Evolutionary conservation across 2,329 filamentous ascomycete genomes (phyloP), one percentile per base, ranked within the genome.

Genomic region (Diaporthe eres): DNA sequence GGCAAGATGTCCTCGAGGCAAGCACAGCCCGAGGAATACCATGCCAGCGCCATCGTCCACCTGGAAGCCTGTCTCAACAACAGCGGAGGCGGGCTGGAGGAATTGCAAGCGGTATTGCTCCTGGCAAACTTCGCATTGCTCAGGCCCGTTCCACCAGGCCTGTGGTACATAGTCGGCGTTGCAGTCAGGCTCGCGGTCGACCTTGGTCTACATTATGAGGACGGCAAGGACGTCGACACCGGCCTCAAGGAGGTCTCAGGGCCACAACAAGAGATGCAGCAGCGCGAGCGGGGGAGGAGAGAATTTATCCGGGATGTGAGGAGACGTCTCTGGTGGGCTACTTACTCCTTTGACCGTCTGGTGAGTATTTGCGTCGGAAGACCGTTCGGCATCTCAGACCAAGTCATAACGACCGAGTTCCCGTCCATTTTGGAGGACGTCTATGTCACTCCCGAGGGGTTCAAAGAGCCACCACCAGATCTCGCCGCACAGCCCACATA

Each of bases 141-240:
- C 77, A 90, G 96, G 73, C 97, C 97, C 1, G 95, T 98, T 31
- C 95, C 96, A 1, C 96, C 96, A 0, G 97, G 97, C 19, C 86
- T 98, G 60, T 98, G 96, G 96, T 98, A 98, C 84, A 98, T 98
- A 77, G 94, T 97, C 76, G 97, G 97, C 15, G 96, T 98, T 58
- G 96, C 96, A 8, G 94, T 98, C 76, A 93, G 97, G 51, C 85
- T 98, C 71, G 96, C 95, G 9, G 94, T 98, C 31, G 97, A 98
- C 82, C 88, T 98, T 2, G 97, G 97, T 13, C 87, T 98, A 39
- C 96, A 98, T 83, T 95, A 96, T 79, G 97, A 98, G 83, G 96
- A 98, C 79, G 95, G 94, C 31, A 92, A 90, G 81, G 87, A 92
- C 78, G 81, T 90, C 13, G 88, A 92, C 65, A 83, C 91, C 49